Conservation (phyloP, 768 basidiomycete species). For the Pleurotus tuber-regium region DNA sequence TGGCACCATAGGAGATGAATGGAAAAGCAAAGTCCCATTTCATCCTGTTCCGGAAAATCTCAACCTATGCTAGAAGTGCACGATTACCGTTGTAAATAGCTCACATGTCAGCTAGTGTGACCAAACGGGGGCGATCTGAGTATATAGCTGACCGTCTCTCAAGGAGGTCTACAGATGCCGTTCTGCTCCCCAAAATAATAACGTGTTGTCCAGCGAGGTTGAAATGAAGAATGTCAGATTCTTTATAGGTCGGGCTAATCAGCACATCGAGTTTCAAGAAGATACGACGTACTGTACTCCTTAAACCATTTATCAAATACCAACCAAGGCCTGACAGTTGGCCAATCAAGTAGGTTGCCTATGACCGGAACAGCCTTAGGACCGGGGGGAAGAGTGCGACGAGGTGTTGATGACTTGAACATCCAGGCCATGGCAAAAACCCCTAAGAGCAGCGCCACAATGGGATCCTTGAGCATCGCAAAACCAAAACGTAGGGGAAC, state of each 20-base stretch:
- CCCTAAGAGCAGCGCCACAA: background rate
- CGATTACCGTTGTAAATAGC: background rate
- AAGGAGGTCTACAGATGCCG: background rate
- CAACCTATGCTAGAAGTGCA: background rate
- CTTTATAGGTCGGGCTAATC: background rate
- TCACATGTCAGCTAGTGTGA: background rate
- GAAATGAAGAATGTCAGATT: background rate
- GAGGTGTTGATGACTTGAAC: background rate
- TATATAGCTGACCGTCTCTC: background rate
- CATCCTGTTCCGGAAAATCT: background rate
- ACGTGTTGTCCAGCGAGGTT: background rate
- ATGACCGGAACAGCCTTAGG: constrained; percentile 28
- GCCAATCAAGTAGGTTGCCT: constrained; percentile 27
- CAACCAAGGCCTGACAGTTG: constrained; percentile 25
- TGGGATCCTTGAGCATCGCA: too few species aligned
- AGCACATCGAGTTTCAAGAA: background rate
- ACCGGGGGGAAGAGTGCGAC: constrained; percentile 20
- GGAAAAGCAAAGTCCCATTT: background rate
- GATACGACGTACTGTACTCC: constrained; percentile 24
- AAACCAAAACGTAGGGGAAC: too few species aligned
- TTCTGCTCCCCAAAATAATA: background rate
- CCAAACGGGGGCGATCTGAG: background rate
- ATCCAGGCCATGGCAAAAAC: background rate
- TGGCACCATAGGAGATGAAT: background rate
- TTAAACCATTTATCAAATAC: constrained; percentile 28